A percentile compares a stretch with the other conserved stretches of the same genome.
These are phyloP conservation scores for Globisporangium recalcitrans DNA, from an alignment of 352 stramenopile species.

Conservation along the genomic window DNA sequence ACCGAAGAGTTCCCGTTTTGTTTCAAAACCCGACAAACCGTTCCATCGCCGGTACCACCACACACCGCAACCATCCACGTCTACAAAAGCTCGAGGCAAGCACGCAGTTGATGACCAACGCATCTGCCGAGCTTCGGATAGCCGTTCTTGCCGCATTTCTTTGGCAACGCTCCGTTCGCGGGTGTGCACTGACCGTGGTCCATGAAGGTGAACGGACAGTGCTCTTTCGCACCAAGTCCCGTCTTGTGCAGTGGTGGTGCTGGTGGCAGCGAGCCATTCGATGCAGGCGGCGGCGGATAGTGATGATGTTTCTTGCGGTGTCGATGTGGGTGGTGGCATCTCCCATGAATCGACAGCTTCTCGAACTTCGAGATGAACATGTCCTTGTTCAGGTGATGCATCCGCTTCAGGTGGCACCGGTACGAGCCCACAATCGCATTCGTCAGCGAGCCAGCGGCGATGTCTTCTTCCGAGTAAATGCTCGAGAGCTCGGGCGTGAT, in stretches of 20 bases:
- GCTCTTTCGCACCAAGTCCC: background rate
- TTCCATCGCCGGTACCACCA: too few species aligned
- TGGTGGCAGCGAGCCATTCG: background rate
- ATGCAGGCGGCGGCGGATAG: background rate
- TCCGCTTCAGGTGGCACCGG: conserved; percentile 15
- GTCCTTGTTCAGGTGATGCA: conserved; percentile 21
- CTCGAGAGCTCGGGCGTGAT: conserved; percentile 9
- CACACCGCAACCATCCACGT: too few species aligned
- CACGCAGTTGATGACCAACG: background rate
- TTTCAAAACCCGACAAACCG: too few species aligned
- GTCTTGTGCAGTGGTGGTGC: background rate
- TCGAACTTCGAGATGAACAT: conserved; percentile 15
- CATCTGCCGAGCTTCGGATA: background rate
- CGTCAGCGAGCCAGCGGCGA: conserved; percentile 33
- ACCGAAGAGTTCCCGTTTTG: too few species aligned
- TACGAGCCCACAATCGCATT: conserved; percentile 45
- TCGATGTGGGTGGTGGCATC: background rate
- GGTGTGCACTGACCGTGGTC: too few species aligned
- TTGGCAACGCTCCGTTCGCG: background rate
- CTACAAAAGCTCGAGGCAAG: background rate
- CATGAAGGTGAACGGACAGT: background rate
- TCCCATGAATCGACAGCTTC: background rate
- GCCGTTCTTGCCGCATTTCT: background rate
- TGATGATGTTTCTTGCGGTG: background rate
- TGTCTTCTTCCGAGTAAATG: conserved; percentile 12